Base-by-base conservation (phyloP, 257 asterid genomes). In the Mitragyna speciosa region DNA sequence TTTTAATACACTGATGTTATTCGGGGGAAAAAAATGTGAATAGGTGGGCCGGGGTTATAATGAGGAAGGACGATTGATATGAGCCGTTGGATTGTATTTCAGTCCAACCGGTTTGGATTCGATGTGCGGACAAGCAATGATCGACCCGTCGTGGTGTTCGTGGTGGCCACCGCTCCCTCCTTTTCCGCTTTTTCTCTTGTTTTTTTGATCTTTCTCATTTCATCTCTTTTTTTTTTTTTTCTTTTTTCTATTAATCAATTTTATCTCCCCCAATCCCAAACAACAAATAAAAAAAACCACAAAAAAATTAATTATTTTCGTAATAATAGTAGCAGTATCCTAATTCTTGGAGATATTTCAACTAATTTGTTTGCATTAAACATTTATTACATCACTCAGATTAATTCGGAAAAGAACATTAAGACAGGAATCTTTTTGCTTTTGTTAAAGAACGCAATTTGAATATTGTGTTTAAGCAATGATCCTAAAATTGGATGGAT, bases 101-200 rank as follows among this genome's bases (percentile, higher is more conserved):
- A 14, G 6, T 31, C 6, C 65, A 77, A 72, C 80, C n/a, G 76
- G 78, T 33, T 76, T 79, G 76, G 77, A n/a, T 36, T 36, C 2
- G 41, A 85, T 85, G 73, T 58, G 43, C 84, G 84, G 88, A 51
- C 68, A 17, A 54, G 28, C n/a, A 68, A 39, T 82, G 84, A 78
- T 4, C 41, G 41, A 36, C 82, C 78, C 88, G 85, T 82, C 73
- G 78, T 68, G 59, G 70, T 30, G 75, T 74, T 78, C 83, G 81
- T 74, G 83, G 82, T 82, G 58, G 65, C 84, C 70, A 73, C 85
- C 56, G 75, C 75, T 63, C 72, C n/a, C 81, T 73, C 17, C 52
- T 82, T 85, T 80, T 82, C 63, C 76, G 82, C 82, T 82, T 78
- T 85, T 81, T 70, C 81, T 56, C 33, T 59, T 73, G 16, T 45